phyloP scores from a whole-genome alignment of 352 stramenopile species.

The Phytophthora pini region DNA sequence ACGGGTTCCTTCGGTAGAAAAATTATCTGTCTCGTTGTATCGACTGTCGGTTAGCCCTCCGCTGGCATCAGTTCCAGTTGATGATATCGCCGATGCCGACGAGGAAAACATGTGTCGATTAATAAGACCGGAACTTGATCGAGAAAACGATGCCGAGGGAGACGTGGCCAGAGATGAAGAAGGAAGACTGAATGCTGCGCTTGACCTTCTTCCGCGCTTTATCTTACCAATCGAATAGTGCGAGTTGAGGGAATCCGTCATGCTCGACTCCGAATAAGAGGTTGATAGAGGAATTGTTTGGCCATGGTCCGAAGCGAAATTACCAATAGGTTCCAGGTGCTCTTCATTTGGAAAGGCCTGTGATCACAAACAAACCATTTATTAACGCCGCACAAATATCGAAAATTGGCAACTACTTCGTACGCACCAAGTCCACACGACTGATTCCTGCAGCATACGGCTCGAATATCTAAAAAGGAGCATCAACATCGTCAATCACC shows the following conservation, averaged over 20 bases:
- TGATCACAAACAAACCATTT: not conserved
- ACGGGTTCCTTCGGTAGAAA: slow-evolving; percentile 67
- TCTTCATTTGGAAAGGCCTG: slow-evolving; percentile 85
- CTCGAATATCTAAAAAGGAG: slow-evolving; percentile 69
- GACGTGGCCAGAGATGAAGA: slow-evolving; percentile 38
- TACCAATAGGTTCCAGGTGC: slow-evolving; percentile 78
- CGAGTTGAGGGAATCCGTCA: slow-evolving; percentile 56
- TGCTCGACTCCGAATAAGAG: slow-evolving; percentile 60
- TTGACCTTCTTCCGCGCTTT: slow-evolving; percentile 61
- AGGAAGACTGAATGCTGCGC: slow-evolving; percentile 44
- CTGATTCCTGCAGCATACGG: slow-evolving; percentile 74
- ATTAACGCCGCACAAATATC: not conserved
- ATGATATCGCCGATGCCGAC: slow-evolving; percentile 28
- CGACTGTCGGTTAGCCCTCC: slow-evolving; percentile 62
- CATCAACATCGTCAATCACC: not conserved
- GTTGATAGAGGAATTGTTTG: slow-evolving; percentile 74
- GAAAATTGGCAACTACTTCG: not conserved
- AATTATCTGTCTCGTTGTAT: slow-evolving; percentile 78
- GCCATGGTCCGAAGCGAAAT: slow-evolving; percentile 70
- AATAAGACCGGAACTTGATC: slow-evolving; percentile 30
- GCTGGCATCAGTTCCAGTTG: slow-evolving; percentile 39
- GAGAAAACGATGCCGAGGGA: slow-evolving; percentile 34
- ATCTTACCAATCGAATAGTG: slow-evolving; percentile 79
- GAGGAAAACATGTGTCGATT: slow-evolving; percentile 46
- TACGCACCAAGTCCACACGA: slow-evolving; percentile 68